Evolutionary conservation across 1,139 yeast species (phyloP).

Genomic region (Nakaseomyces uthaithaninus): DNA sequence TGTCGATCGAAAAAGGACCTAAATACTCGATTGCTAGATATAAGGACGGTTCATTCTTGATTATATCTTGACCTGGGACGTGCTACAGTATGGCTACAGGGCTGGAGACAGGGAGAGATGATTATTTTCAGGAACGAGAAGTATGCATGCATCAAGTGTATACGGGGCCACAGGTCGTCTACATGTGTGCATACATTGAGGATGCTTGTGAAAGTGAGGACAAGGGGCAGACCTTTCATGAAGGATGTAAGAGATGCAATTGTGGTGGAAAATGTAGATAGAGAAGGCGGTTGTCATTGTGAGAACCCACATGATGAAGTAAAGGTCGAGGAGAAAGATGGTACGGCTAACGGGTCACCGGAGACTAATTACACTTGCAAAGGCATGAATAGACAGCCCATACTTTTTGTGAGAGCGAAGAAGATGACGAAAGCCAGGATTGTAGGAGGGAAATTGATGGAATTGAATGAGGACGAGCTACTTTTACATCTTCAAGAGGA

Average conservation of each 20-base stretch:
- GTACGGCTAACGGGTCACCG: background rate
- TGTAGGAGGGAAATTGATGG: constrained; percentile 27
- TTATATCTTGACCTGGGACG: too few species aligned
- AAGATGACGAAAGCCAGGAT: constrained; percentile 26
- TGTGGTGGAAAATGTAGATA: constrained; percentile 26
- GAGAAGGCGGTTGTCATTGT: constrained; percentile 14
- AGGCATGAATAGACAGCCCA: constrained; percentile 28
- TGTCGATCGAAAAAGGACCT: too few species aligned
- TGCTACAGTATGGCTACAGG: too few species aligned
- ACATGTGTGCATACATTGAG: constrained; percentile 75
- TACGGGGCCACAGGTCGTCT: constrained; percentile 86
- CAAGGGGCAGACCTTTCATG: constrained; percentile 68
- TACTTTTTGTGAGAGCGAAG: constrained; percentile 26
- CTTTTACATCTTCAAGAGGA: background rate
- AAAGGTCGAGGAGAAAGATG: constrained; percentile 5
- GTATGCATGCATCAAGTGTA: constrained; percentile 85
- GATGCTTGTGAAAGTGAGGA: constrained; percentile 76
- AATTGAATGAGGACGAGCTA: constrained; percentile 19
- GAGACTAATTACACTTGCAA: constrained; percentile 12
- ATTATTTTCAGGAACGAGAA: constrained; percentile 77
- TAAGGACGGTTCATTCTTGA: too few species aligned
- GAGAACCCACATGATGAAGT: constrained; percentile 5
- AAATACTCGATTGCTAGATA: too few species aligned
- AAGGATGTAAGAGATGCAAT: constrained; percentile 30
- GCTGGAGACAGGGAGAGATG: constrained; percentile 43